Percentiles rank a stretch among this genome's conserved stretches.
These are phyloP conservation scores for Lenwebbia sp. DNA, from an alignment of 345 rosid genomes.

Conservation along the genomic window DNA sequence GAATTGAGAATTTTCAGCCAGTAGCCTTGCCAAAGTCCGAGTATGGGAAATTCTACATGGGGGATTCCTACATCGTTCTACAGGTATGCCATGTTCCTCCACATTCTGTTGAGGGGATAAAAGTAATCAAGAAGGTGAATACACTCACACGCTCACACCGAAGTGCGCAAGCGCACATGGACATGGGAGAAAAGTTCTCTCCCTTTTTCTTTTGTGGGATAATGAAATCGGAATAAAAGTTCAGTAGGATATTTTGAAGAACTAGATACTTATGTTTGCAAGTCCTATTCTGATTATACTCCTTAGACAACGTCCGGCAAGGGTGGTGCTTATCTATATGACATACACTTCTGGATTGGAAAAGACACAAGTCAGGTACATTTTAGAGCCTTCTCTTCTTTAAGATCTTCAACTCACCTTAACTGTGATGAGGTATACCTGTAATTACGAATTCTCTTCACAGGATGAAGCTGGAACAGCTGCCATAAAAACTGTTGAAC, in stretches of 20 bases:
- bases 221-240: background rate
- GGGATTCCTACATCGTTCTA: constrained; percentile 87
- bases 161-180: background rate
- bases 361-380: constrained; percentile 93
- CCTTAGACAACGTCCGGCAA: constrained; percentile 64
- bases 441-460: constrained; percentile 1
- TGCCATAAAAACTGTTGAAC: constrained; percentile 94
- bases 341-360: constrained; percentile 98
- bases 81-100: constrained; percentile 36
- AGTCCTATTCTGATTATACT: background rate
- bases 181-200: background rate
- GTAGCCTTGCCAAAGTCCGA: constrained; percentile 78
- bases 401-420: background rate
- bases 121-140: background rate
- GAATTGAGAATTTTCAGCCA: constrained; percentile 92
- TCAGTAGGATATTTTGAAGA: background rate
- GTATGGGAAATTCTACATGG: constrained; percentile 92
- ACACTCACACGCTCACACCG: background rate
- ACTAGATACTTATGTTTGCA: background rate
- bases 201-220: background rate
- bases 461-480: constrained; percentile 99
- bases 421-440: background rate
- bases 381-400: background rate
- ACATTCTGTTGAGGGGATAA: background rate
- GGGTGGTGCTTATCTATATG: constrained; percentile 76